These are phyloP conservation scores for Sutorius australiensis DNA, from an alignment of 768 basidiomycete species.

Conservation along the genomic window DNA sequence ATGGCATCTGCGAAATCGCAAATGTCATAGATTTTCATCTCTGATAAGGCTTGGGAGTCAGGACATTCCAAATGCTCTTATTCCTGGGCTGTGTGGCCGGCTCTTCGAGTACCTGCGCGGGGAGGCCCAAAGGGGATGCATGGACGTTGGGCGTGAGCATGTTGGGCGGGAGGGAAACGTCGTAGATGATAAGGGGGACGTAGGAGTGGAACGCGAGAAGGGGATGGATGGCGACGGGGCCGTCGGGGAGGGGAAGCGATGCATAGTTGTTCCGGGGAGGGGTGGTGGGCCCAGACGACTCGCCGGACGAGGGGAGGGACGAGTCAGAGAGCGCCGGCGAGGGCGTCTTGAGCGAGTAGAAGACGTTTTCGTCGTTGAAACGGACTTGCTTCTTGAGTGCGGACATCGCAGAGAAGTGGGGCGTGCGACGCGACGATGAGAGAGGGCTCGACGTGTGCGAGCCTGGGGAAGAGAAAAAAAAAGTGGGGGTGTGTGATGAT, in stretches of 20 bases:
- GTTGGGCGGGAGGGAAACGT: conserved; percentile 17
- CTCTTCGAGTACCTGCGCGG: conserved; percentile 21
- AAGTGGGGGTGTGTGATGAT: conserved; percentile 9
- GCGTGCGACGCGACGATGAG: conserved; percentile 9
- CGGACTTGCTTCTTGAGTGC: conserved; percentile 25
- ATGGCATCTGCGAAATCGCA: not conserved
- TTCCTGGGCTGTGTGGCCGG: conserved; percentile 31
- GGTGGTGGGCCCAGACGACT: conserved; percentile 27
- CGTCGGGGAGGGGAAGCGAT: conserved; percentile 20
- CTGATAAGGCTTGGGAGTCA: not conserved
- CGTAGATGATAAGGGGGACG: conserved; percentile 19
- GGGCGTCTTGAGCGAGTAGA: conserved; percentile 28
- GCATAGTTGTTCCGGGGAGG: conserved; percentile 26
- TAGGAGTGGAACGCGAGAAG: conserved; percentile 29
- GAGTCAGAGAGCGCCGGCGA: conserved; percentile 28
- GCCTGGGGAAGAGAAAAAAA: conserved; percentile 8
- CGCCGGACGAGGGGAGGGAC: conserved; percentile 29
- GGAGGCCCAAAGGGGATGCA: conserved; percentile 25
- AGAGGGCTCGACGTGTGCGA: conserved; percentile 11
- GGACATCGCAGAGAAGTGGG: conserved; percentile 19
- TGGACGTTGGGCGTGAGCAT: conserved; percentile 22
- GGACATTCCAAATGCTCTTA: too few relatives aligned
- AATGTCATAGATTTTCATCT: conserved; percentile 24
- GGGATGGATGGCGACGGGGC: conserved; percentile 30
- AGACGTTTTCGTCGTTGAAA: conserved; percentile 32